A percentile compares a stretch with the other conserved stretches of the same genome.
Evolutionary conservation across 257 asterid genomes (phyloP).

Genomic region (Nicotiana tabacum): DNA sequence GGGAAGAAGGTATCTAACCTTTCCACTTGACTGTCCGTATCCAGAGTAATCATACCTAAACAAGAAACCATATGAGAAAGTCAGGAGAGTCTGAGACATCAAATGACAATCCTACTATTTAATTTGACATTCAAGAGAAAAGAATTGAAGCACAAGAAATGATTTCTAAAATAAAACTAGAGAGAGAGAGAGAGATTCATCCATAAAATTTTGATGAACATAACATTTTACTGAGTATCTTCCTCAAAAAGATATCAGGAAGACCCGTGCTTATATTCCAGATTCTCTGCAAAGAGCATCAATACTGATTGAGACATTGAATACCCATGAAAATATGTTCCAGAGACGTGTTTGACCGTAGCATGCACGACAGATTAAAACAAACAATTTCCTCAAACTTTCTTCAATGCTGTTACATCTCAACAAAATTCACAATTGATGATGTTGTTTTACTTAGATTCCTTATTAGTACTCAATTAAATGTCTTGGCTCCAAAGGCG

Average conservation of each 20-base stretch:
- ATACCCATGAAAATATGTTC: background rate
- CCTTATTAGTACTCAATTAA: background rate
- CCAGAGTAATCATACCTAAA: constrained; percentile 97
- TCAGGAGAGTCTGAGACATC: constrained; percentile 1
- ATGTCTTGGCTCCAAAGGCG: background rate
- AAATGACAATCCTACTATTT: background rate
- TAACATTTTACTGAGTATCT: background rate
- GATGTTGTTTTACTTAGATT: background rate
- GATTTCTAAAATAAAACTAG: background rate
- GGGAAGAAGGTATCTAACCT: constrained; percentile 55
- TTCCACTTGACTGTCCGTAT: constrained; percentile 92
- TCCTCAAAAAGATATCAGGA: background rate
- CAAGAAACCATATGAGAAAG: constrained; percentile 12
- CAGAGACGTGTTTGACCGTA: background rate
- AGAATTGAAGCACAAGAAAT: background rate
- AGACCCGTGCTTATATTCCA: background rate
- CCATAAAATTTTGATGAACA: background rate
- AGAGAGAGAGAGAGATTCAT: background rate
- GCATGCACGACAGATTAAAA: background rate
- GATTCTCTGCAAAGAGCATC: background rate
- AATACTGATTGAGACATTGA: background rate
- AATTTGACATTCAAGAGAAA: background rate
- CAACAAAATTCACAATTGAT: background rate
- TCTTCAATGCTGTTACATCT: background rate
- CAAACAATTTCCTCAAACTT: background rate